Percentiles rank a stretch among this genome's conserved stretches.
phyloP scores from a whole-genome alignment of 768 basidiomycete genomes.

The Paxillus rubicundulus region DNA sequence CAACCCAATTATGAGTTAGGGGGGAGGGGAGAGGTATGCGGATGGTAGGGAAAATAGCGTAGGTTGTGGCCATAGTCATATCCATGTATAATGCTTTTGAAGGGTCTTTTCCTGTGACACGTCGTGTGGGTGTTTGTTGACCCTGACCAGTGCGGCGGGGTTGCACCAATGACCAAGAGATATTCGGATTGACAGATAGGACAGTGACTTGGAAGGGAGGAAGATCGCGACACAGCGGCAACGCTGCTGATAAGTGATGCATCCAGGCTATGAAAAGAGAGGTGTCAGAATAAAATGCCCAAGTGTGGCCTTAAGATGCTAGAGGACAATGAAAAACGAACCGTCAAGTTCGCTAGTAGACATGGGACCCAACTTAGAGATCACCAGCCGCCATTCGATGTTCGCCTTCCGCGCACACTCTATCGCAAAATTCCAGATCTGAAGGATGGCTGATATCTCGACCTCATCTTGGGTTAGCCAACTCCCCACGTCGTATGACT shows the following conservation, averaged over 20 bases:
- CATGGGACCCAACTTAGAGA: slow-evolving; percentile 68
- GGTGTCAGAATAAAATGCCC: background rate
- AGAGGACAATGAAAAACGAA: slow-evolving; percentile 33
- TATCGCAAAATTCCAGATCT: slow-evolving; percentile 70
- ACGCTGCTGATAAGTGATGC: slow-evolving; percentile 43
- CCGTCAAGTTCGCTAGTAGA: slow-evolving; percentile 60
- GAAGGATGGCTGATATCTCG: slow-evolving; percentile 48
- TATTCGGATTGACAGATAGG: slow-evolving; percentile 55
- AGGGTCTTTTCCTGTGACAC: slow-evolving; percentile 30
- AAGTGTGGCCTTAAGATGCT: slow-evolving; percentile 1
- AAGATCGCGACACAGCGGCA: slow-evolving; percentile 39
- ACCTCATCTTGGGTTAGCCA: slow-evolving; percentile 57
- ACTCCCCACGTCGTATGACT: slow-evolving; percentile 65
- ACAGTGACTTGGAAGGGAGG: slow-evolving; percentile 59
- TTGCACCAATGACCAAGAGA: slow-evolving; percentile 57
- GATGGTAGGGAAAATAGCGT: slow-evolving; percentile 44
- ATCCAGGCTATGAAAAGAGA: slow-evolving; percentile 58
- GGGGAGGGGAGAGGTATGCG: slow-evolving; percentile 43
- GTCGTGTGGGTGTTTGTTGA: slow-evolving; percentile 28
- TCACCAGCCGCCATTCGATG: slow-evolving; percentile 77
- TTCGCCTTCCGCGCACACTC: slow-evolving; percentile 62
- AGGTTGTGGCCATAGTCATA: slow-evolving; percentile 41
- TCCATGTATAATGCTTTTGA: slow-evolving; percentile 34
- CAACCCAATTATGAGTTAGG: slow-evolving; percentile 26
- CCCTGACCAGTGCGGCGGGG: slow-evolving; percentile 20